Base-by-base conservation (phyloP, 192 early-diverging fungal genomes). In the Umbelopsis sp. region DNA sequence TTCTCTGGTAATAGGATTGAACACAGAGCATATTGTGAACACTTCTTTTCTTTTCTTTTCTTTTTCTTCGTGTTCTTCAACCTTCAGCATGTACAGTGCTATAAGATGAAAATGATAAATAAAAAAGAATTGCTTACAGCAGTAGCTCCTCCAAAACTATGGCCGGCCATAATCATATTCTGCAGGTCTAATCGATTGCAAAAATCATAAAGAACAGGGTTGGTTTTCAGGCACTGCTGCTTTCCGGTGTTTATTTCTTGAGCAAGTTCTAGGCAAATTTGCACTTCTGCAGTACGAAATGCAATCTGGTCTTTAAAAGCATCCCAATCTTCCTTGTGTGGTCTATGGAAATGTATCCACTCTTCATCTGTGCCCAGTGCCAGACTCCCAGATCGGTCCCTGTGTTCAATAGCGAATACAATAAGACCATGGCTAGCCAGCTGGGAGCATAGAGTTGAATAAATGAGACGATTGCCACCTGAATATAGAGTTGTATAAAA, bases 351-450 rank as follows among this genome's bases (percentile, higher is more conserved):
- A 10, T 32, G 9, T 22, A 70, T 70, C 69, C 69, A 70, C 16
- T 21, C 14, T 7, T 29, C 69, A 16, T 70, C 49, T 0, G 24
- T 6, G 31, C 69, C 69, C 21, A 51, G 21, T 12, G 72, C 72
- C 12, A 65, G 29, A 36, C 65, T 53, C 0, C 43, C 72, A 6
- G 72, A 73, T 38, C 72, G 45, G 32, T 73, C 72, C 20, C 72
- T 62, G 36, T 73, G 72, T 43, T 73, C 72, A 2, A 73, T 73
- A n/a, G 72, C 72, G 6, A 41, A 29, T 8, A 73, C 72, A 24
- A 73, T 53, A 1, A 67, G 51, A 1, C 72, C 72, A 36, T 73
- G 72, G 25, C 56, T 66, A 26, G 72, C 65, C 29, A 73, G 54
- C 7, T 73, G 65, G 4, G 65, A 50, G 34, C 72, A 73, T 26